These are phyloP conservation scores for Cnidoscolus chayamansa DNA, from an alignment of 441 rosid species.

Conservation along the genomic window DNA sequence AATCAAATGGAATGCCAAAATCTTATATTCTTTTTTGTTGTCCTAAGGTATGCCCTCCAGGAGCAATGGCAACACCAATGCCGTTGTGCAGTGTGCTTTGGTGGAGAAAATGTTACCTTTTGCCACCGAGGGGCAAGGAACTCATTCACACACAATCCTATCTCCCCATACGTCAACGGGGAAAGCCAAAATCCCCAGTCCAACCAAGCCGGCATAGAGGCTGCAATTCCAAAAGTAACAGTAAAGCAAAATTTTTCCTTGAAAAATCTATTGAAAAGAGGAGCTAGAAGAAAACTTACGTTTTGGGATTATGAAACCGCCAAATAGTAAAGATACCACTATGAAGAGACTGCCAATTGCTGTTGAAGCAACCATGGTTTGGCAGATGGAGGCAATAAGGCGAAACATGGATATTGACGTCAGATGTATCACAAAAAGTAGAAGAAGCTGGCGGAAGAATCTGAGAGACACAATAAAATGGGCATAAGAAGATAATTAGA, in stretches of 20 bases:
- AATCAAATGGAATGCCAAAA: not conserved
- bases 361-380: constrained; percentile 37
- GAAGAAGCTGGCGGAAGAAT: constrained; percentile 45
- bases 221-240: constrained; percentile 27
- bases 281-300: constrained; percentile 25
- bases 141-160: constrained; percentile 58
- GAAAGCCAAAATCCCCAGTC: constrained; percentile 72
- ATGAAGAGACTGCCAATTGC: constrained; percentile 26
- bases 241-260: not conserved
- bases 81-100: not conserved
- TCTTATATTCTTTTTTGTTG: not conserved
- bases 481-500: not conserved
- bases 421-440: constrained; percentile 35
- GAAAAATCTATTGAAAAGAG: not conserved
- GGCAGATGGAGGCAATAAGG: constrained; percentile 38
- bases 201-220: constrained; percentile 60
- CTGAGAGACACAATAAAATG: constrained; percentile 21
- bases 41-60: no score
- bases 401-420: constrained; percentile 45
- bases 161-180: constrained; percentile 67
- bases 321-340: constrained; percentile 29
- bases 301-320: constrained; percentile 43
- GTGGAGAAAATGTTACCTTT: constrained; percentile 31
- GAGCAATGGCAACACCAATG: not conserved
- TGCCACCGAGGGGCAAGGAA: constrained; percentile 69